phyloP scores from a whole-genome alignment of 1,284 basidiomycete genomes.

The Omphalotus olearius region DNA sequence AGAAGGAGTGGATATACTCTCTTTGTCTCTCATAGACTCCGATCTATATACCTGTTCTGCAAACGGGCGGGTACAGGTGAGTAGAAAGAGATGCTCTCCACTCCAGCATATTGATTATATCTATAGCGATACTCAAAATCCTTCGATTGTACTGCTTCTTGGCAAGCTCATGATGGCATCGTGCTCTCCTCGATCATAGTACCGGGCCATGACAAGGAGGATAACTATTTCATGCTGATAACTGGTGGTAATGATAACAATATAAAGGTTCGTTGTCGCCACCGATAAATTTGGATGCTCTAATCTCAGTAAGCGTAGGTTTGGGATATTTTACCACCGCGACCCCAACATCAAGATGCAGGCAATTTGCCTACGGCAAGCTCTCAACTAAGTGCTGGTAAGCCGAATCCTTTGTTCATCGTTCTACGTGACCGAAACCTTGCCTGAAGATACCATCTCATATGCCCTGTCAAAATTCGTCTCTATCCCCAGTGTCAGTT shows the following conservation, averaged over 20 bases:
- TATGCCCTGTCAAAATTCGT: conserved; percentile 84
- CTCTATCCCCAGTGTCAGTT: conserved; percentile 83
- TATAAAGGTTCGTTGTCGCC: conserved; percentile 55
- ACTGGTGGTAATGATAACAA: conserved; percentile 85
- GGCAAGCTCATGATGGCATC: conserved; percentile 78
- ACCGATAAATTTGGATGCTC: conserved; percentile 12
- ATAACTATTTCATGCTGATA: conserved; percentile 41
- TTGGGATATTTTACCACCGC: conserved; percentile 31
- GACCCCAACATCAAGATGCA: conserved; percentile 14
- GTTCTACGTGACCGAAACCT: neutral
- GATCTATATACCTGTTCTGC: conserved; percentile 84
- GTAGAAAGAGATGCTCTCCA: conserved; percentile 8
- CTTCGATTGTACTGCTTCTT: conserved; percentile 81
- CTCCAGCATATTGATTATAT: conserved; percentile 4
- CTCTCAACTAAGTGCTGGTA: conserved; percentile 4
- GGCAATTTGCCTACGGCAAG: conserved; percentile 8
- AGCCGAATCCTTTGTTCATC: neutral
- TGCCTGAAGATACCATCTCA: conserved; percentile 50
- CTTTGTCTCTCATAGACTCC: conserved; percentile 68
- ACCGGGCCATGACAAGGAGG: conserved; percentile 24
- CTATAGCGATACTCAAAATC: conserved; percentile 71
- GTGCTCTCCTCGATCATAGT: conserved; percentile 74
- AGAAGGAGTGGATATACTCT: conserved; percentile 78
- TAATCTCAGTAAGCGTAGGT: conserved; percentile 3
- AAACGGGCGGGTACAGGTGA: conserved; percentile 75